Percentiles rank a stretch among this genome's conserved stretches.
These are phyloP conservation scores for Prunus persica DNA, from an alignment of 306 rosid genomes.

Conservation along the genomic window DNA sequence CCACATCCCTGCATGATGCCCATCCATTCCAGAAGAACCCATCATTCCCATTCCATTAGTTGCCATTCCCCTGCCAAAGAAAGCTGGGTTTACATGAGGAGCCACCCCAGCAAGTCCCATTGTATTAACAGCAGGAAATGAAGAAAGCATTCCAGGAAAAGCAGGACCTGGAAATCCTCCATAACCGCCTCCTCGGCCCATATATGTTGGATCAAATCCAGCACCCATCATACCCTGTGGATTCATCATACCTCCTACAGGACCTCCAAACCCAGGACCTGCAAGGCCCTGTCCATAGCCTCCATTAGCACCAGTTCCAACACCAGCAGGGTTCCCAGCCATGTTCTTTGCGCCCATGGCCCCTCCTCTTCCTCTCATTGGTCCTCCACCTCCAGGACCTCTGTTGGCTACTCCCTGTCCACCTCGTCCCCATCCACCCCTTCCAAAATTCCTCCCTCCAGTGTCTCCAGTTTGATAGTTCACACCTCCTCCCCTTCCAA, in stretches of 20 bases:
- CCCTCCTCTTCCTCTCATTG: conserved; percentile 44
- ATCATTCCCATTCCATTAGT: conserved; percentile 49
- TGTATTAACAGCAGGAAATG: conserved; percentile 37
- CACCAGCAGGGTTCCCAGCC: conserved; percentile 34
- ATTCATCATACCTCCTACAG: conserved; percentile 41
- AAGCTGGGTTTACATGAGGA: conserved; percentile 57
- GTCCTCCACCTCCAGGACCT: conserved; percentile 41
- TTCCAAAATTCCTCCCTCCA: conserved; percentile 39
- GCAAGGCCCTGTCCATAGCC: conserved; percentile 46
- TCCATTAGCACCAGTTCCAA: conserved; percentile 32
- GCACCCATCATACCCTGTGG: conserved; percentile 49
- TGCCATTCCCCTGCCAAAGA: conserved; percentile 51
- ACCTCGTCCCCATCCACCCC: conserved; percentile 58
- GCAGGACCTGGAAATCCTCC: conserved; percentile 52
- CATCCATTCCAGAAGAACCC: conserved; percentile 44
- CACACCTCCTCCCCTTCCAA: conserved; percentile 32
- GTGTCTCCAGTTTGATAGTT: conserved; percentile 45
- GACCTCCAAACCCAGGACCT: conserved; percentile 39
- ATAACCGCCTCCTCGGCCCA: conserved; percentile 50
- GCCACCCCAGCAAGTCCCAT: conserved; percentile 50
- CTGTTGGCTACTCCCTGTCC: conserved; percentile 37
- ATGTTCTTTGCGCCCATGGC: conserved; percentile 37
- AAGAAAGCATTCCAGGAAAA: conserved; percentile 44
- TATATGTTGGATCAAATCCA: conserved; percentile 50
- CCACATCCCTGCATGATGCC: conserved; percentile 46